Percentiles rank a stretch among this genome's conserved stretches.
phyloP scores from a whole-genome alignment of 2,329 filamentous ascomycete species.

The Scedosporium apiospermum region DNA sequence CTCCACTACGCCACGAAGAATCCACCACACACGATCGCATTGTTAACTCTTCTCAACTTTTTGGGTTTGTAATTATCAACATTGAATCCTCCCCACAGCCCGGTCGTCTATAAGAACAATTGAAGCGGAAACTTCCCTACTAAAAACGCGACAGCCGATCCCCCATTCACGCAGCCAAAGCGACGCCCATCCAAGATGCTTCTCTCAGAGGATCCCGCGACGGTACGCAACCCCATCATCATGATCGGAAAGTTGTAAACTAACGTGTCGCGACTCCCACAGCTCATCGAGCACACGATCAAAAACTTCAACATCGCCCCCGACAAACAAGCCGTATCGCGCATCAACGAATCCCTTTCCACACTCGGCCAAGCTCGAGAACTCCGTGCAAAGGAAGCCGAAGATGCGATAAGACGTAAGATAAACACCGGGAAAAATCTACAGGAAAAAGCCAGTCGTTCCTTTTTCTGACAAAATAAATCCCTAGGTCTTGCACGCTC shows the following conservation, averaged over 20 bases:
- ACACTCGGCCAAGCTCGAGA: conserved; percentile 79
- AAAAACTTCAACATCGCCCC: conserved; percentile 90
- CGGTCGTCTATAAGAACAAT: background rate
- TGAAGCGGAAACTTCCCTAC: no score
- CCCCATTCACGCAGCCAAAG: background rate
- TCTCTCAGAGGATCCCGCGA: conserved; percentile 86
- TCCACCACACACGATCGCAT: no score
- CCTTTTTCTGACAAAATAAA: background rate
- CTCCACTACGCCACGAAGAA: no score
- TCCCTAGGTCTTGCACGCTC: conserved; percentile 56
- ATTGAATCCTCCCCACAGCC: background rate
- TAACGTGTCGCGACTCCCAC: conserved; percentile 9
- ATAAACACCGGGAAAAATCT: conserved; percentile 16
- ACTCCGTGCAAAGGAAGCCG: conserved; percentile 62
- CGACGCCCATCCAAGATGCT: conserved; percentile 55
- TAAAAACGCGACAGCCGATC: background rate
- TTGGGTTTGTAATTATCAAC: background rate
- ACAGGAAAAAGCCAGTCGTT: background rate
- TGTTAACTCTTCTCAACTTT: background rate
- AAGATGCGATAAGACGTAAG: conserved; percentile 53
- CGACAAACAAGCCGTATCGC: conserved; percentile 74
- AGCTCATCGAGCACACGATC: conserved; percentile 88
- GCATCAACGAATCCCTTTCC: conserved; percentile 74
- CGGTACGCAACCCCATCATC: conserved; percentile 39
- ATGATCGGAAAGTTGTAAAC: background rate